Conservation (phyloP, 2,329 filamentous ascomycete species). For the Paecilomyces fulvus region DNA sequence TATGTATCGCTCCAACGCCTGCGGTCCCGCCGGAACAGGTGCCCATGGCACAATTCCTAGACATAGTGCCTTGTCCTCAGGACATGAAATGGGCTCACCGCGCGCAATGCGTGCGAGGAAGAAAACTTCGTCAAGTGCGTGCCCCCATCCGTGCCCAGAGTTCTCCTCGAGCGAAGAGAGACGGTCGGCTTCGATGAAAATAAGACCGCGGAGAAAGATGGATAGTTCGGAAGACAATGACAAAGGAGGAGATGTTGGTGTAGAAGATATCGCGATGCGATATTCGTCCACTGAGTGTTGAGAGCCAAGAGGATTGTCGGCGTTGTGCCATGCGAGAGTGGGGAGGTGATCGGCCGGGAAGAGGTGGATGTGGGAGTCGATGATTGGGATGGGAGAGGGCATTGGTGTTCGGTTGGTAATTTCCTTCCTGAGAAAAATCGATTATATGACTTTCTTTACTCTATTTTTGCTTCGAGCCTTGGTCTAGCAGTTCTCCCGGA, state of each 20-base stretch:
- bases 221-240: constrained; percentile 16
- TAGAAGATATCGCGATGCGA: constrained; percentile 36
- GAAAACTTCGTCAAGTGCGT: constrained; percentile 63
- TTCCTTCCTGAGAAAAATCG: background rate
- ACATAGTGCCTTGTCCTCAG: constrained; percentile 47
- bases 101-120: constrained; percentile 60
- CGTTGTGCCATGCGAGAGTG: constrained; percentile 61
- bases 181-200: constrained; percentile 78
- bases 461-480: no score
- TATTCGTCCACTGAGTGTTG: constrained; percentile 61
- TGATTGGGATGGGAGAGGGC: constrained; percentile 44
- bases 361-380: constrained; percentile 90
- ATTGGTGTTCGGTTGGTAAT: background rate
- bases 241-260: constrained; percentile 16
- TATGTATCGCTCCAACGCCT: constrained; percentile 58
- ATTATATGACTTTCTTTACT: background rate
- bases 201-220: constrained; percentile 55
- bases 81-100: constrained; percentile 48
- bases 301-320: constrained; percentile 51
- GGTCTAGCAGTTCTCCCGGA: no score
- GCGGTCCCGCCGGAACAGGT: constrained; percentile 60
- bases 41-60: constrained; percentile 75
- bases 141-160: constrained; percentile 49
- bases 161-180: constrained; percentile 49
- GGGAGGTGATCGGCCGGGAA: constrained; percentile 61